Conservation (phyloP, 306 rosid species). For the Spatholobus suberectus region DNA sequence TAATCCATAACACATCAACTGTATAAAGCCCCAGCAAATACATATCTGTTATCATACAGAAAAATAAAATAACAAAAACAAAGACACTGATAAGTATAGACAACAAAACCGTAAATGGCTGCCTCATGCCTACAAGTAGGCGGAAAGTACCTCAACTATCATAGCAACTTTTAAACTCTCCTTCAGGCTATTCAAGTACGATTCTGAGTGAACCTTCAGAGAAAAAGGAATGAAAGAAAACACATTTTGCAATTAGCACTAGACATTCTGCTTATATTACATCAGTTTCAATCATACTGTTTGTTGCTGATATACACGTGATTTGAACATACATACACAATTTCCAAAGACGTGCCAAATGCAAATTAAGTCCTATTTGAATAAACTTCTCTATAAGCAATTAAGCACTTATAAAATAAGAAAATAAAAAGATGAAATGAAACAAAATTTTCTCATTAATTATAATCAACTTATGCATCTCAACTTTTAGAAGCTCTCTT, state of each 20-base stretch:
- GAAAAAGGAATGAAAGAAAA: constrained; percentile 39
- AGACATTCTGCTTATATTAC: constrained; percentile 6
- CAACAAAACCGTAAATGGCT: constrained; percentile 10
- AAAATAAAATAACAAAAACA: constrained; percentile 27
- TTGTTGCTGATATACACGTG: not conserved
- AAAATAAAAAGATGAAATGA: not conserved
- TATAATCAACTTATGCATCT: not conserved
- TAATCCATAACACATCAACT: constrained; percentile 15
- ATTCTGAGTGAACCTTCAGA: constrained; percentile 81
- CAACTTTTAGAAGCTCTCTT: not conserved
- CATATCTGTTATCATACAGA: constrained; percentile 1
- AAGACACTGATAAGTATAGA: not conserved
- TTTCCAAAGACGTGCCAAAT: not conserved
- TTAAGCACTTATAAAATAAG: not conserved
- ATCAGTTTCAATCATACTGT: constrained; percentile 22
- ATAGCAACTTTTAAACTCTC: constrained; percentile 74
- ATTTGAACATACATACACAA: not conserved
- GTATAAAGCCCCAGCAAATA: constrained; percentile 28
- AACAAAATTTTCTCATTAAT: not conserved
- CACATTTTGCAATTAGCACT: constrained; percentile 14
- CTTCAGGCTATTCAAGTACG: constrained; percentile 78
- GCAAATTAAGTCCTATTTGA: not conserved
- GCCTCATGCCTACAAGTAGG: not conserved
- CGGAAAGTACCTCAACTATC: constrained; percentile 75
- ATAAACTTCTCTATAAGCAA: not conserved